These are phyloP conservation scores for Aspergillus baeticus DNA, from an alignment of 495 filamentous ascomycete genomes.

Conservation along the genomic window DNA sequence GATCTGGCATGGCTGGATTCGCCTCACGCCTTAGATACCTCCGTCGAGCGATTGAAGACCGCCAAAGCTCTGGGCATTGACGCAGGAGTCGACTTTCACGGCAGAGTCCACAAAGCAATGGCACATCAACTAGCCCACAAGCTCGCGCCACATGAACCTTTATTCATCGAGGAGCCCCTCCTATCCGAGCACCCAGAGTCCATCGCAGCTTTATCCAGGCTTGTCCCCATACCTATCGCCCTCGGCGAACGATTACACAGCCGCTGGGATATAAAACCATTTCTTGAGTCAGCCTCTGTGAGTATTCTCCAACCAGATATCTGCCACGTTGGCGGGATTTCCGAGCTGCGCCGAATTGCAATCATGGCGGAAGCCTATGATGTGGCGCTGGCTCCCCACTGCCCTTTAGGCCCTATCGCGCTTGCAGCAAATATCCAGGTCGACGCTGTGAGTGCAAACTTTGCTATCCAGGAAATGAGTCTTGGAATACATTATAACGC, in stretches of 20 bases:
- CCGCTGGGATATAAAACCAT: constrained; percentile 72
- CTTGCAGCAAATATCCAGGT: constrained; percentile 71
- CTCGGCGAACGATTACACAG: constrained; percentile 74
- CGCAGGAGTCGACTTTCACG: constrained; percentile 73
- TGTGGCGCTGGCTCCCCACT: constrained; percentile 74
- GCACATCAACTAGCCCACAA: constrained; percentile 71
- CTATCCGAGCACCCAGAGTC: constrained; percentile 67
- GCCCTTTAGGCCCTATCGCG: constrained; percentile 72
- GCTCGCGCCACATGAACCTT: constrained; percentile 63
- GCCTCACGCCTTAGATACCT: constrained; percentile 55
- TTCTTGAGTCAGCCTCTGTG: constrained; percentile 63
- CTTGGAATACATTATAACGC: constrained; percentile 76
- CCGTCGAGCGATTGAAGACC: constrained; percentile 62
- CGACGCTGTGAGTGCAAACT: constrained; percentile 61
- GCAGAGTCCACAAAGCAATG: constrained; percentile 75
- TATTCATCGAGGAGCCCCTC: constrained; percentile 78
- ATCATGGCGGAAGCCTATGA: constrained; percentile 75
- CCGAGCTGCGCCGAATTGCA: constrained; percentile 66
- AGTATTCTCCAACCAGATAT: constrained; percentile 77
- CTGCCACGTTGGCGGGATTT: constrained; percentile 71
- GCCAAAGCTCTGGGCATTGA: constrained; percentile 71
- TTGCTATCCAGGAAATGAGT: constrained; percentile 78
- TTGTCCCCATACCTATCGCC: constrained; percentile 65
- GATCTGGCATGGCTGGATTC: constrained; percentile 77
- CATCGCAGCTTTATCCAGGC: constrained; percentile 60